A percentile compares a stretch with the other conserved stretches of the same genome.
These are phyloP conservation scores for Cryphonectria nitschkei DNA, from an alignment of 2,329 filamentous ascomycete species.

Conservation along the genomic window DNA sequence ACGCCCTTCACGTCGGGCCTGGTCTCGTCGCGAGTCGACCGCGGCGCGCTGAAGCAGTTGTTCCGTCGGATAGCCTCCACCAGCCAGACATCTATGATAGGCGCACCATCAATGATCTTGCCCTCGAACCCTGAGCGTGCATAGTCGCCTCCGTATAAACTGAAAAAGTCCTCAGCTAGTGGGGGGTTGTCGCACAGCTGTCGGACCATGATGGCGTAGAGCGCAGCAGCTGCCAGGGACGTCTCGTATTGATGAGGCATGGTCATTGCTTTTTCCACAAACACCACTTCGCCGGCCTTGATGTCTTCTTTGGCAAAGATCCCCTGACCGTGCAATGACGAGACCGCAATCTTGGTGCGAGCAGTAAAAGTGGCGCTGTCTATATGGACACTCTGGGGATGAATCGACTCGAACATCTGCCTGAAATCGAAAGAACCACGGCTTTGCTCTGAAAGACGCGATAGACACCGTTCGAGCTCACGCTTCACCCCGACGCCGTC, in stretches of 20 bases:
- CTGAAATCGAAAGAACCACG: background rate
- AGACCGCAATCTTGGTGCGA: background rate
- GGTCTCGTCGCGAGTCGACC: conserved; percentile 11
- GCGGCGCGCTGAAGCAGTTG: conserved; percentile 29
- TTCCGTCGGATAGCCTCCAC: conserved; percentile 26
- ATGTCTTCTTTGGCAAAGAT: background rate
- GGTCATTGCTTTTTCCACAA: background rate
- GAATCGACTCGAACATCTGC: background rate
- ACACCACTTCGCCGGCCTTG: background rate
- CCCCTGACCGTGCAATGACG: background rate
- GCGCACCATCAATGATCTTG: conserved; percentile 19
- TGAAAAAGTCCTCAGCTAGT: background rate
- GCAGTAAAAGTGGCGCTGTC: background rate
- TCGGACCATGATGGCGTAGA: background rate
- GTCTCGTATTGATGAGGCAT: background rate
- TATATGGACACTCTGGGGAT: background rate
- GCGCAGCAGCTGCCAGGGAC: background rate
- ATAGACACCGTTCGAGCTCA: background rate
- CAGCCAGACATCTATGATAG: conserved; percentile 28
- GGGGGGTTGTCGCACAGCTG: background rate
- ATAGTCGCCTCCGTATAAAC: background rate
- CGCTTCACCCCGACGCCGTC: background rate
- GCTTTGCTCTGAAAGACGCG: background rate
- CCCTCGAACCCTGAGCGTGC: background rate
- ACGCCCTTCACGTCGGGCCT: background rate